These are phyloP conservation scores for Dorcoceras hygrometricum DNA, from an alignment of 257 asterid genomes.

Conservation along the genomic window DNA sequence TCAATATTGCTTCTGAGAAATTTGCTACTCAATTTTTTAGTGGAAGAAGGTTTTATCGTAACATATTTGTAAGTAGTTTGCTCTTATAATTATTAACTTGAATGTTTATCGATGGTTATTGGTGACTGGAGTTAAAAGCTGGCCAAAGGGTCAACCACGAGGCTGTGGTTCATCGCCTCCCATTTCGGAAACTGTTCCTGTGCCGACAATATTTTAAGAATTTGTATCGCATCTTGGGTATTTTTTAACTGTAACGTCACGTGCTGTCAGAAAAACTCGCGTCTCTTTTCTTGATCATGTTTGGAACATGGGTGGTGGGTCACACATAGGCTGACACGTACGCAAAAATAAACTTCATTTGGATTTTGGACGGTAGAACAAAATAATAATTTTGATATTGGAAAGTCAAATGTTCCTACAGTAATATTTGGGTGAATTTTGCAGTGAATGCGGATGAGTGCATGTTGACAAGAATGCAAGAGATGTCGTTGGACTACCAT, in stretches of 20 bases:
- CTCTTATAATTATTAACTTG: too few species aligned
- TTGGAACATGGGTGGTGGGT: slow-evolving; percentile 14
- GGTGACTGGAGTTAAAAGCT: not conserved
- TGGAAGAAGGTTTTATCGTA: too few species aligned
- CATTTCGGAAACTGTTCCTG: not conserved
- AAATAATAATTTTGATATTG: too few species aligned
- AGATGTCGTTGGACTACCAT: slow-evolving; percentile 92
- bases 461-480: slow-evolving; percentile 94
- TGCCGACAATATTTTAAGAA: not conserved
- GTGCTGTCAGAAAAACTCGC: slow-evolving; percentile 15
- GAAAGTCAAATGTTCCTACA: not conserved
- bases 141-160: not conserved
- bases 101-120: too few species aligned
- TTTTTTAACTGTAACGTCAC: not conserved
- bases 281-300: slow-evolving; percentile 26
- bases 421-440: slow-evolving; percentile 13
- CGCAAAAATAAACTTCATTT: not conserved
- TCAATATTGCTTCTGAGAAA: too few species aligned
- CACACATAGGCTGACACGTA: not conserved
- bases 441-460: slow-evolving; percentile 91
- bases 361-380: too few species aligned
- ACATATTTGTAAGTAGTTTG: too few species aligned
- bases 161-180: not conserved
- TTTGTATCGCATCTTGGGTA: too few species aligned
- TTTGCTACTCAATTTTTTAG: too few species aligned